Conservation (phyloP, 306 rosid species). For the Fragaria ananassa region DNA sequence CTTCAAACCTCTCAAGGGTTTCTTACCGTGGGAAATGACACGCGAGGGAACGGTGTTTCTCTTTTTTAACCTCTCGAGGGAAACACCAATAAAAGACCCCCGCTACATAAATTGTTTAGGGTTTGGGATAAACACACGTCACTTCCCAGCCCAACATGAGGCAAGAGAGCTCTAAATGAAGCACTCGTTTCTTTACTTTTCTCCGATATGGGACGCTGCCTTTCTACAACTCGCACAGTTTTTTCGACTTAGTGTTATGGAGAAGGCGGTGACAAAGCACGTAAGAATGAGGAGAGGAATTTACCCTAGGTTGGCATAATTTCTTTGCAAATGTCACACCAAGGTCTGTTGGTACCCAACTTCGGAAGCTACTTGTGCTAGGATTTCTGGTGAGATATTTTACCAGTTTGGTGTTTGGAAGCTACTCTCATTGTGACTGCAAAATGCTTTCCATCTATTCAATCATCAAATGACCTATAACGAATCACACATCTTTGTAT, state of each 20-base stretch:
- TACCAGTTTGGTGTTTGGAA: too few relatives aligned
- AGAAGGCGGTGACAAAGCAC: not conserved
- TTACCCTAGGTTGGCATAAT: too few relatives aligned
- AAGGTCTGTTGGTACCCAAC: not conserved
- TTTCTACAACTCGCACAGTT: too few relatives aligned
- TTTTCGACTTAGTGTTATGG: too few relatives aligned
- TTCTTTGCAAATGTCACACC: not conserved
- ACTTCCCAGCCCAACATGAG: not conserved
- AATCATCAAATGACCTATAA: too few relatives aligned
- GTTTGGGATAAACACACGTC: not conserved
- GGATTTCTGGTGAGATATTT: not conserved
- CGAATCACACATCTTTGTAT: too few relatives aligned
- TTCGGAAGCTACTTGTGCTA: not conserved
- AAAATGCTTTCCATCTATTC: too few relatives aligned
- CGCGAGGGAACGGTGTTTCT: not conserved
- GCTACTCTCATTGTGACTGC: too few relatives aligned
- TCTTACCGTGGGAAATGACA: not conserved
- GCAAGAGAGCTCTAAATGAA: not conserved
- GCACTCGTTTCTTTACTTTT: not conserved
- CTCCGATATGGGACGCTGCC: not conserved
- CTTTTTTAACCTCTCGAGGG: not conserved
- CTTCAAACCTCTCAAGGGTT: not conserved
- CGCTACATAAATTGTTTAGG: not conserved
- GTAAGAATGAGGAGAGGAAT: too few relatives aligned
- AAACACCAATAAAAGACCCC: constrained; percentile 1